These are phyloP conservation scores for Talaromyces liani DNA, from an alignment of 495 filamentous ascomycete species.

Conservation along the genomic window DNA sequence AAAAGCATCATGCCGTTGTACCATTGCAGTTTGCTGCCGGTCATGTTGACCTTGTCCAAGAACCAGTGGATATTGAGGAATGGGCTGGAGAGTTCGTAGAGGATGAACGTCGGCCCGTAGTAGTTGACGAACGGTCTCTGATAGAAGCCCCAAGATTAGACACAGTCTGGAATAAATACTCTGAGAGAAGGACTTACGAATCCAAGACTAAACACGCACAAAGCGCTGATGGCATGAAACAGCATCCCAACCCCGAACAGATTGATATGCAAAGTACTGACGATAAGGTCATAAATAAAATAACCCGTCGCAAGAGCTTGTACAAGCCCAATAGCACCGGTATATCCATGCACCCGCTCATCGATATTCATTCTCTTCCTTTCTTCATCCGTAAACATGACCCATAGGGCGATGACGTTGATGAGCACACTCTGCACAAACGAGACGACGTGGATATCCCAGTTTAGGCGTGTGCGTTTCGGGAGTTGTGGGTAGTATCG, in stretches of 20 bases:
- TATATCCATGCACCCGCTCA: slow-evolving; percentile 87
- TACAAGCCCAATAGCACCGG: slow-evolving; percentile 71
- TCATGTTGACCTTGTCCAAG: slow-evolving; percentile 94
- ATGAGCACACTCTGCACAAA: slow-evolving; percentile 81
- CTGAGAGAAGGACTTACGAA: slow-evolving; percentile 59
- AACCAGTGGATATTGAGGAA: slow-evolving; percentile 99
- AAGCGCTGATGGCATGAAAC: slow-evolving; percentile 79
- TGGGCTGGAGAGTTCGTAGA: slow-evolving; percentile 93
- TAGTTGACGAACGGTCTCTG: slow-evolving; percentile 92
- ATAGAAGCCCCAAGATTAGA: not conserved
- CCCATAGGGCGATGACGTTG: slow-evolving; percentile 69
- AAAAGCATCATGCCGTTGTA: slow-evolving; percentile 60
- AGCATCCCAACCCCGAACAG: slow-evolving; percentile 86
- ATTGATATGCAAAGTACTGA: slow-evolving; percentile 61
- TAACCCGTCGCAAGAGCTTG: slow-evolving; percentile 86
- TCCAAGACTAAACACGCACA: slow-evolving; percentile 81
- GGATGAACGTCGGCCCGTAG: slow-evolving; percentile 85
- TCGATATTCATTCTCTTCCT: slow-evolving; percentile 60
- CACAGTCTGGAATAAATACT: not conserved
- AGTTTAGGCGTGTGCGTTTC: slow-evolving; percentile 70
- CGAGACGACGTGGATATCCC: slow-evolving; percentile 95
- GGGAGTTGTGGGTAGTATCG: slow-evolving; percentile 59
- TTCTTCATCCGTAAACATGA: slow-evolving; percentile 74
- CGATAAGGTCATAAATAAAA: slow-evolving; percentile 84
- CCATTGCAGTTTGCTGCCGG: slow-evolving; percentile 71